phyloP scores from a whole-genome alignment of 1,284 basidiomycete species.

The Neonothopanus nambi region DNA sequence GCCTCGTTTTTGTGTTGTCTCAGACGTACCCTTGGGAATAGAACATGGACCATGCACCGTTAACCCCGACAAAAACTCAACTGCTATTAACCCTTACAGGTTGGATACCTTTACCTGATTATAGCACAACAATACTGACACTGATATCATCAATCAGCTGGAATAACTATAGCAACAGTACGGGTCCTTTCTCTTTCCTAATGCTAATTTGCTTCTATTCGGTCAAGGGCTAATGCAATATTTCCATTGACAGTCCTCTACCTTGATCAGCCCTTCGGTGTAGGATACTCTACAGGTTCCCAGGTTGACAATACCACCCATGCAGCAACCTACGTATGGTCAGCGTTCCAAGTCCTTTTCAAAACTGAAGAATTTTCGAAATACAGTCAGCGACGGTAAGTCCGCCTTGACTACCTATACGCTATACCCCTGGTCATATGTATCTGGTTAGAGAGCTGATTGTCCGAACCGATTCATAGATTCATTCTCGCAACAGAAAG shows the following conservation, averaged over 20 bases:
- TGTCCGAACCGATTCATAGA: conserved; percentile 16
- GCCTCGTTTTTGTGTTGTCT: too few species aligned
- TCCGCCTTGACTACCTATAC: too few species aligned
- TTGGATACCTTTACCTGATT: not conserved
- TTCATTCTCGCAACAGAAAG: conserved; percentile 42
- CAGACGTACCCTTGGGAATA: not conserved
- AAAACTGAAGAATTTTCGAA: conserved; percentile 40
- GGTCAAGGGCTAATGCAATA: not conserved
- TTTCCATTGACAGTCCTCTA: conserved; percentile 36
- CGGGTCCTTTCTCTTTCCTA: conserved; percentile 13
- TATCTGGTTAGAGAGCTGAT: not conserved
- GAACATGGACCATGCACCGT: conserved; percentile 49
- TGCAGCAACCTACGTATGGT: conserved; percentile 18
- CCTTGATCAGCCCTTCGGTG: conserved; percentile 48
- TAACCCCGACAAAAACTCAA: conserved; percentile 37
- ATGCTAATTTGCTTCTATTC: too few species aligned
- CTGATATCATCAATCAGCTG: conserved; percentile 31
- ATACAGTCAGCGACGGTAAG: conserved; percentile 34
- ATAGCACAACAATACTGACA: not conserved
- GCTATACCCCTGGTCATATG: too few species aligned
- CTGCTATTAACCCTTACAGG: conserved; percentile 14
- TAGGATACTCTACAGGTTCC: conserved; percentile 20
- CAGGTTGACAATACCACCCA: conserved; percentile 34
- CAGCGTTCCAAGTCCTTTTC: conserved; percentile 44
- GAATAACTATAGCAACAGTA: conserved; percentile 47